Percentiles rank a stretch among this genome's conserved stretches.
Evolutionary conservation across 768 basidiomycete genomes (phyloP).

Genomic region (Boletus reticulatus): DNA sequence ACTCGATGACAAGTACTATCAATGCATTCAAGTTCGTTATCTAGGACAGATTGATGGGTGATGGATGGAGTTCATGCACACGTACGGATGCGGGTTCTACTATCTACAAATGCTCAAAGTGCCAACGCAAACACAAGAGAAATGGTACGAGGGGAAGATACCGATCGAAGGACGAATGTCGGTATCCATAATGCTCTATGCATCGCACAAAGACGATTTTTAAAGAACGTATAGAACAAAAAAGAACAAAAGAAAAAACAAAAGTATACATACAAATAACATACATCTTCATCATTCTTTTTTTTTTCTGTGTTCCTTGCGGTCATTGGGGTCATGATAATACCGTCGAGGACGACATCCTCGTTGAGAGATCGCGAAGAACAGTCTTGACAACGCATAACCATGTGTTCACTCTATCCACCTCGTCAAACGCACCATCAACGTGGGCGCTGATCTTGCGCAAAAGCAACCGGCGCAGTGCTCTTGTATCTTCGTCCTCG

Average conservation of each 20-base stretch:
- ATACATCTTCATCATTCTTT: conserved; percentile 19
- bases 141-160: neutral
- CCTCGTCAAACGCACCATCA: conserved; percentile 57
- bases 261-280: conserved; percentile 35
- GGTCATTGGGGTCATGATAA: conserved; percentile 11
- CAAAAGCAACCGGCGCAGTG: conserved; percentile 59
- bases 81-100: conserved; percentile 10
- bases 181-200: neutral
- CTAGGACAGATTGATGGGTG: conserved; percentile 3
- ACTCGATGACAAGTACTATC: neutral
- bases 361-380: conserved; percentile 49
- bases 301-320: neutral
- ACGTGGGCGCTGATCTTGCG: conserved; percentile 62
- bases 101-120: conserved; percentile 20
- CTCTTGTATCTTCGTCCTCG: conserved; percentile 63
- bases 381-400: conserved; percentile 63
- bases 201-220: neutral
- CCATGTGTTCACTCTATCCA: conserved; percentile 60
- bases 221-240: conserved; percentile 10
- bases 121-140: conserved; percentile 1
- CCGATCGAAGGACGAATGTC: conserved; percentile 6
- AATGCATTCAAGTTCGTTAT: conserved; percentile 9
- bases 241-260: neutral
- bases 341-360: conserved; percentile 2
- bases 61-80: conserved; percentile 1